Percentiles rank a stretch among this genome's conserved stretches.
Conservation (phyloP, 2,329 filamentous ascomycete genomes). For the Lachnellula cervina region DNA sequence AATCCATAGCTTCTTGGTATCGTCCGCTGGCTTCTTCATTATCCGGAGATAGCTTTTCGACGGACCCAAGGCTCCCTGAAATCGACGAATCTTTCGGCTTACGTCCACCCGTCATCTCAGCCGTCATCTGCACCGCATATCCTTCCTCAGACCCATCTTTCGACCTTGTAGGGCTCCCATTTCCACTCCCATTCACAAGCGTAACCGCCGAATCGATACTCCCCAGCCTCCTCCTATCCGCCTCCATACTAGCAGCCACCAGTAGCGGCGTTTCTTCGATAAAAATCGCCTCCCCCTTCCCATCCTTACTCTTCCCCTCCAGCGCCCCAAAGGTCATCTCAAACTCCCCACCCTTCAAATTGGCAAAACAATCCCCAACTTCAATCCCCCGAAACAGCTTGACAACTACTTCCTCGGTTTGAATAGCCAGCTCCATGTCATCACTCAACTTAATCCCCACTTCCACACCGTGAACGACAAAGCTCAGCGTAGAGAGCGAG, state of each 20-base stretch:
- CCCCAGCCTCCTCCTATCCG: conserved; percentile 13
- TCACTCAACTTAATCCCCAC: conserved; percentile 47
- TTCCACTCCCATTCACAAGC: background rate
- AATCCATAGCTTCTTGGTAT: conserved; percentile 38
- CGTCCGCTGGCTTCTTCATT: conserved; percentile 39
- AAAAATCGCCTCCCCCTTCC: conserved; percentile 37
- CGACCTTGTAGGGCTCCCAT: background rate
- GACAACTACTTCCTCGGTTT: conserved; percentile 44
- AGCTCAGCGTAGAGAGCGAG: conserved; percentile 44
- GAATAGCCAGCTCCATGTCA: conserved; percentile 49
- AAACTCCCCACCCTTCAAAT: conserved; percentile 46
- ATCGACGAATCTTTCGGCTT: conserved; percentile 34
- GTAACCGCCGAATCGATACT: background rate
- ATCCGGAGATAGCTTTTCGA: conserved; percentile 41
- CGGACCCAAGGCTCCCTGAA: conserved; percentile 34
- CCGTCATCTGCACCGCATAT: conserved; percentile 22
- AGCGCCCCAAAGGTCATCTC: conserved; percentile 46
- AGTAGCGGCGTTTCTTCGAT: conserved; percentile 42
- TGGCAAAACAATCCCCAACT: conserved; percentile 49
- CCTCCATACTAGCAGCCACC: conserved; percentile 36
- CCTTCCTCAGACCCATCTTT: background rate
- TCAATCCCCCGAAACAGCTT: conserved; percentile 45
- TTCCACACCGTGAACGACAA: conserved; percentile 48
- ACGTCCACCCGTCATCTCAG: conserved; percentile 36
- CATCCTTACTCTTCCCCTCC: conserved; percentile 33